These are phyloP conservation scores for Pestalotiopsis sp. DNA, from an alignment of 2,329 filamentous ascomycete species.

Conservation along the genomic window DNA sequence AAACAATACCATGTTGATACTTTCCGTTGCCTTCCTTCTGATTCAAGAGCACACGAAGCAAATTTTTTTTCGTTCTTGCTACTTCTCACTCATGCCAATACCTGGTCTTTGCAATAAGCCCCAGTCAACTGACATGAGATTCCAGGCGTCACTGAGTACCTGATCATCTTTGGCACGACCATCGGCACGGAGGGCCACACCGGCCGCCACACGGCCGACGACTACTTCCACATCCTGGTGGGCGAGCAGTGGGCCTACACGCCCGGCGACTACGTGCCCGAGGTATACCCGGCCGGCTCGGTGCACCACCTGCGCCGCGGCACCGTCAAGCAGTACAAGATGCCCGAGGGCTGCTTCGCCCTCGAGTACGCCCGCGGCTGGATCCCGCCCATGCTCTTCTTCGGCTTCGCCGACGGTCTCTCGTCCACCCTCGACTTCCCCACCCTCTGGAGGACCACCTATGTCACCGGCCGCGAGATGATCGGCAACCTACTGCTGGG, in stretches of 20 bases:
- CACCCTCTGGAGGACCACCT: slow-evolving; percentile 81
- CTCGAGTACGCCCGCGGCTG: slow-evolving; percentile 85
- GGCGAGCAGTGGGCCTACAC: slow-evolving; percentile 79
- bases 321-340: slow-evolving; percentile 80
- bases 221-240: slow-evolving; percentile 90
- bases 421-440: slow-evolving; percentile 81
- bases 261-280: slow-evolving; percentile 66
- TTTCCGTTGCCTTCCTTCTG: slow-evolving; percentile 13
- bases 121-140: neutral
- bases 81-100: neutral
- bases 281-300: slow-evolving; percentile 70
- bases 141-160: slow-evolving; percentile 78
- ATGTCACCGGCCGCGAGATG: slow-evolving; percentile 77
- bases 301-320: slow-evolving; percentile 76
- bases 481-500: slow-evolving; percentile 68
- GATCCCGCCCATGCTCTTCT: slow-evolving; percentile 92
- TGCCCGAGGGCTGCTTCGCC: slow-evolving; percentile 77
- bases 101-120: neutral
- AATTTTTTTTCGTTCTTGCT: neutral
- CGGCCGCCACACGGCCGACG: slow-evolving; percentile 87
- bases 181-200: slow-evolving; percentile 87
- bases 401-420: slow-evolving; percentile 83
- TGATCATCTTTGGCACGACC: slow-evolving; percentile 85
- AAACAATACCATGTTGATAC: slow-evolving; percentile 10
- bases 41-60: neutral